phyloP scores from a whole-genome alignment of 192 early-diverging fungal genomes.

The Diversispora eburnea region DNA sequence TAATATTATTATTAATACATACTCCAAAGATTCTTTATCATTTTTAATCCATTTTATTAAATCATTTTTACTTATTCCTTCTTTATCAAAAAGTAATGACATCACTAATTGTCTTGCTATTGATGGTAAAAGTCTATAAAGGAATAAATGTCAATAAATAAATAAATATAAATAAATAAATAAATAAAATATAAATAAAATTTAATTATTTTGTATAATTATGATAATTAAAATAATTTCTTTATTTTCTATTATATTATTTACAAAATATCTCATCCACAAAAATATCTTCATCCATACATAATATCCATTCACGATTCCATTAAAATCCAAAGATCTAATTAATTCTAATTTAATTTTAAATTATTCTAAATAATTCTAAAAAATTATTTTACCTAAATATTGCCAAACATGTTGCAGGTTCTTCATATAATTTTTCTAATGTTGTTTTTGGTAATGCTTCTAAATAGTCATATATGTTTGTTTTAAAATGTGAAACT shows the following conservation, averaged over 20 bases:
- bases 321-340: no score
- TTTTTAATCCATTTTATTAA: conserved; percentile 61
- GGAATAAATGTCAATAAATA: not conserved
- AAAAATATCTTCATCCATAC: no score
- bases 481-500: conserved; percentile 61
- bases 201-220: no score
- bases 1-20: not conserved
- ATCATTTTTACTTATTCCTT: conserved; percentile 42
- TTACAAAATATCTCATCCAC: no score
- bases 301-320: no score
- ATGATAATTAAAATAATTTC: no score
- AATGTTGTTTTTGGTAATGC: conserved; percentile 73
- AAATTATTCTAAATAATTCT: no score
- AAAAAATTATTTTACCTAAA: conserved; percentile 56
- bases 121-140: conserved; percentile 67
- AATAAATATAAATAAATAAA: not conserved
- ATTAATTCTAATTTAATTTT: no score
- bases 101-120: conserved; percentile 87
- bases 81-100: conserved; percentile 76
- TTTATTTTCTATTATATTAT: no score
- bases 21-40: conserved; percentile 29
- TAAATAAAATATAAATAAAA: not conserved
- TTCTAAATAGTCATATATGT: conserved; percentile 77
- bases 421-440: conserved; percentile 77
- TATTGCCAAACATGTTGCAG: conserved; percentile 90